Base-by-base conservation (phyloP, 116 monocot species). In the Zostera marina region DNA sequence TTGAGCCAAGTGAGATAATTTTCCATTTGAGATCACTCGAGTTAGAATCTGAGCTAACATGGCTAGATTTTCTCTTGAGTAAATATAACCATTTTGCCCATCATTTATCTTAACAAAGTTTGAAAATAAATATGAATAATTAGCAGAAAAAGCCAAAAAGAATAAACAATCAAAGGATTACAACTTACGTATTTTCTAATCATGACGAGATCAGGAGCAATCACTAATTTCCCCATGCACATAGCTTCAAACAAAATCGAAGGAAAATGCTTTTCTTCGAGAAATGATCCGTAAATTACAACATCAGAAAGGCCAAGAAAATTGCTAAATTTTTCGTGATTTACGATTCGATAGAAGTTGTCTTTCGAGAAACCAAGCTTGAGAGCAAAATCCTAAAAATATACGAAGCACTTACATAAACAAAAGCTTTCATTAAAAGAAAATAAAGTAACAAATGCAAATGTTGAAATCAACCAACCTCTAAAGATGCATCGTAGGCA, bases 261-360 rank as follows among this genome's bases (percentile, higher is more conserved):
- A 19, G 98, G 98, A 64, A 98, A 98, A 11, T 83, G 75, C 26
- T 80, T 90, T 68, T 86, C 98, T 56, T 98, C 86, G 41, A 86
- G 81, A 79, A 90, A 90, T 42, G 98, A 90, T 56, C 78, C 83
- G 73, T 98, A 98, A 63, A 98, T 73, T 12, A 90, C 91, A 60
- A 90, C 61, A 60, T 90, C 77, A 44, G 86, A 67, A 45, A 80
- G 69, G 53, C 64, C 56, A 60, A 98, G 83, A 22, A 83, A 66
- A 48, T 58, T 68, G 48, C 22, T 68, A 26, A 57, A 60, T 49
- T 80, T 73, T 56, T 44, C 74, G 59, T 75, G 66, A 54, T 61
- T 16, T 68, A 41, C 42, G 63, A 81, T 64, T 20, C 74, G 76
- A 47, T 73, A 54, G 46, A 98, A 64, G 54, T 52, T 60, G 2